Evolutionary conservation across 2,329 filamentous ascomycete genomes (phyloP).

Genomic region (Trichoderma sp.): DNA sequence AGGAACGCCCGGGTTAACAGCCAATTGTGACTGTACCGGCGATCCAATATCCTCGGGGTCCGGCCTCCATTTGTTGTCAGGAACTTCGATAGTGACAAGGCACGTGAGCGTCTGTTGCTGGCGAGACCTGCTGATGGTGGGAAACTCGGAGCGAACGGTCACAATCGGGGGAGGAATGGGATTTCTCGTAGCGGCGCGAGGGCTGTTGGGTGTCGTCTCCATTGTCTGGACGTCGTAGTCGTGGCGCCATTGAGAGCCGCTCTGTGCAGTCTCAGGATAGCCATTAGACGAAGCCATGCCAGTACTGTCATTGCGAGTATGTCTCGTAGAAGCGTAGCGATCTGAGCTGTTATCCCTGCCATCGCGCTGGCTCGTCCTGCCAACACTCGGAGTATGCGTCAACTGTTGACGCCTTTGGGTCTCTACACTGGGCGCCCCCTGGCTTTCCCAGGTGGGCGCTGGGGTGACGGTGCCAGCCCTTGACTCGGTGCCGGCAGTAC

Average conservation of each 20-base stretch:
- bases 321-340: slow-evolving; percentile 49
- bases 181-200: slow-evolving; percentile 70
- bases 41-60: slow-evolving; percentile 75
- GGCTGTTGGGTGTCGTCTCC: slow-evolving; percentile 79
- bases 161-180: slow-evolving; percentile 88
- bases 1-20: slow-evolving; percentile 43
- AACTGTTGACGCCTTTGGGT: slow-evolving; percentile 35
- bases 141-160: slow-evolving; percentile 95
- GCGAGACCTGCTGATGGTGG: slow-evolving; percentile 84
- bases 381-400: slow-evolving; percentile 32
- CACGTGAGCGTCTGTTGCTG: slow-evolving; percentile 96
- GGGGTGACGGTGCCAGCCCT: slow-evolving; percentile 49
- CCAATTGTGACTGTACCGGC: slow-evolving; percentile 35
- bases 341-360: slow-evolving; percentile 50
- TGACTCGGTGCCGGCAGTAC: slow-evolving; percentile 68
- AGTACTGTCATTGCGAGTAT: slow-evolving; percentile 78
- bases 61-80: slow-evolving; percentile 86
- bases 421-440: slow-evolving; percentile 53
- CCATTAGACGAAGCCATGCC: slow-evolving; percentile 73
- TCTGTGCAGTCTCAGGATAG: slow-evolving; percentile 74
- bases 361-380: slow-evolving; percentile 43
- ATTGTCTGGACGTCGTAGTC: slow-evolving; percentile 97
- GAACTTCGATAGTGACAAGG: slow-evolving; percentile 88
- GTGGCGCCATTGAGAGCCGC: slow-evolving; percentile 69
- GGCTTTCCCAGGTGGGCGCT: slow-evolving; percentile 68